Evolutionary conservation across 1,284 basidiomycete genomes (phyloP), one percentile per base, ranked within the genome.

Genomic region (Leccinum insolens): DNA sequence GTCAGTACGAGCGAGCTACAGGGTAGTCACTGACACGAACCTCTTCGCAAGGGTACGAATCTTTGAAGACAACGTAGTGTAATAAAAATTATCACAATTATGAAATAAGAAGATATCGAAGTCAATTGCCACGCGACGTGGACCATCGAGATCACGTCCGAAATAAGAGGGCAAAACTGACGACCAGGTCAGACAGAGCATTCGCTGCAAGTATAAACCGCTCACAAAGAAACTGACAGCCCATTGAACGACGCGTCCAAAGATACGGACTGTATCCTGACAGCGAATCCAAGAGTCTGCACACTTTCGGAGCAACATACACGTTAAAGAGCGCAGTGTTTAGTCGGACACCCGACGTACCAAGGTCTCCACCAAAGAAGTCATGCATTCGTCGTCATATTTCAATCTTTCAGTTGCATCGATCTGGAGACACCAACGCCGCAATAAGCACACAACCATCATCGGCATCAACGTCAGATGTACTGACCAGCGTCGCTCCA

Each of bases 141-240:
- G 11, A 25, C 37, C 63, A 75, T 73, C 6, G 72, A 73, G 3
- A 75, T 14, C 11, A 75, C 68, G 11, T 75, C 74, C 12, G 68
- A 70, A 57, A 77, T 61, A 8, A 75, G 59, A 1, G 74, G 74
- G 20, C 52, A 63, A 66, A 75, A 78, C 76, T 75, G n/a, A 20
- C 3, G 2, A 46, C 3, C 0, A 3, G 9, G 9, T 77, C 59
- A 75, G 67, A 62, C 3, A 15, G 7, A 0, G 7, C 3, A 3
- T 55, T 49, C 46, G 5, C 2, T 8, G 5, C 2, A 60, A 22
- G 15, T 22, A 49, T 1, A 58, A 20, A 28, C 4, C 6, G 22
- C 74, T 65, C 52, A 75, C 74, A 55, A 75, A 75, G 62, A 75
- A 75, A 57, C 57, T 69, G 60, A 75, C 2, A 3, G 68, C 73